Conservation (phyloP, 2,329 filamentous ascomycete genomes). For the Penicillium sp. region DNA sequence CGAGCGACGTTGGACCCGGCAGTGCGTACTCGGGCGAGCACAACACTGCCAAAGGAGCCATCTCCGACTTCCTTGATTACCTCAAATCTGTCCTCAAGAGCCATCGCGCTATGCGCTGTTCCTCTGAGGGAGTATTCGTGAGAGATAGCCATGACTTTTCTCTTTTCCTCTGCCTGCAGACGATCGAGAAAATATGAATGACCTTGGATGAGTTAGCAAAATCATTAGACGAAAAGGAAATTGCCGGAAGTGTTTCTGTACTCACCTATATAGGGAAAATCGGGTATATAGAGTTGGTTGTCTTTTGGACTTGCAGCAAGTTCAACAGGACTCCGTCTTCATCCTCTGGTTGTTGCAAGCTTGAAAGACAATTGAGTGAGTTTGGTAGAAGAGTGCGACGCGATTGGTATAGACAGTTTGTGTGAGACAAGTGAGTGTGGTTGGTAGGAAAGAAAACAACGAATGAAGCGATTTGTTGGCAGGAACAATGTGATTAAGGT, state of each 20-base stretch:
- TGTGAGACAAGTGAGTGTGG: background rate
- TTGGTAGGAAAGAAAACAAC: background rate
- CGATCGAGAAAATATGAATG: slow-evolving; percentile 19
- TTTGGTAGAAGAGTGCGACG: background rate
- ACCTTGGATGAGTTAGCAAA: slow-evolving; percentile 7
- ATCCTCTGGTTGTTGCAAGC: slow-evolving; percentile 5
- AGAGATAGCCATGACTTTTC: slow-evolving; percentile 66
- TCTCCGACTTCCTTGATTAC: slow-evolving; percentile 97
- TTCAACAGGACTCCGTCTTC: slow-evolving; percentile 13
- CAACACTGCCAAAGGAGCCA: slow-evolving; percentile 96
- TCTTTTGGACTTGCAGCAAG: slow-evolving; percentile 5
- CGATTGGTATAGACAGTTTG: background rate
- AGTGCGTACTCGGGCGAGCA: slow-evolving; percentile 82
- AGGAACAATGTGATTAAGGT: background rate
- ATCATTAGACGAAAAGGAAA: background rate
- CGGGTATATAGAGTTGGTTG: slow-evolving; percentile 3
- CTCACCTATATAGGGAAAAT: background rate
- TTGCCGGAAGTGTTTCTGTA: background rate
- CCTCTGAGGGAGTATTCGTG: slow-evolving; percentile 69
- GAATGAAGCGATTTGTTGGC: background rate
- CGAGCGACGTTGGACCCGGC: slow-evolving; percentile 85
- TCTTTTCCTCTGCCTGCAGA: slow-evolving; percentile 41
- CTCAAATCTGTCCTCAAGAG: slow-evolving; percentile 90
- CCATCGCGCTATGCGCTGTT: slow-evolving; percentile 52
- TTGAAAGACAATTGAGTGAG: background rate